Percentiles rank a stretch among this genome's conserved stretches.
Evolutionary conservation across 2,329 filamentous ascomycete species (phyloP).

Genomic region (Magnaporthales sp.): DNA sequence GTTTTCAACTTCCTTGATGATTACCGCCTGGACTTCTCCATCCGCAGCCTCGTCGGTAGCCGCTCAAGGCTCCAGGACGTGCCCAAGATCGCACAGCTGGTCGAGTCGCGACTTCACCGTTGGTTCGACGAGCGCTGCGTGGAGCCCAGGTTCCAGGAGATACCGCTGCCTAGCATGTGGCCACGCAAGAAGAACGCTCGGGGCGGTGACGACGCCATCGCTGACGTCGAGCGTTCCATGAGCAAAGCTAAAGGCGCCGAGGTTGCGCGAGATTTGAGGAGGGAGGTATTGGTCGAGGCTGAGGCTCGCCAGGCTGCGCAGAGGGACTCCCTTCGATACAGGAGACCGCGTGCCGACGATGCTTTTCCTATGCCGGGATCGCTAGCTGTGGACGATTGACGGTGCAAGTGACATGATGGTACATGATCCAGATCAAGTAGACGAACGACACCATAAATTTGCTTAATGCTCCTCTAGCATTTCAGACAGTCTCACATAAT

Average conservation of each 20-base stretch:
- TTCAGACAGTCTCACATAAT: background rate
- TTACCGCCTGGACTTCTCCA: conserved; percentile 75
- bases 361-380: conserved; percentile 38
- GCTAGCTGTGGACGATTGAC: conserved; percentile 21
- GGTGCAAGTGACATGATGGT: conserved; percentile 8
- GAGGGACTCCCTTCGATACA: conserved; percentile 26
- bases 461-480: background rate
- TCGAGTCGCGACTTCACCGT: conserved; percentile 69
- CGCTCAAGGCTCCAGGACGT: conserved; percentile 77
- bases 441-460: background rate
- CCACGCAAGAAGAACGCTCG: conserved; percentile 76
- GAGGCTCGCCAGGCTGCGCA: conserved; percentile 16
- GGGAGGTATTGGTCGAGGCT: conserved; percentile 36
- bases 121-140: conserved; percentile 87
- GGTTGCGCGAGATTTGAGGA: conserved; percentile 37
- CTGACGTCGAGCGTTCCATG: conserved; percentile 37
- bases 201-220: conserved; percentile 46
- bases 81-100: conserved; percentile 77
- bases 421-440: background rate
- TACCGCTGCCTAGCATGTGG: conserved; percentile 75
- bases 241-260: conserved; percentile 47
- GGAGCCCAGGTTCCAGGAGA: conserved; percentile 80
- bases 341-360: conserved; percentile 26
- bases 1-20: conserved; percentile 91
- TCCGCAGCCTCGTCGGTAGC: conserved; percentile 70